A percentile compares a stretch with the other conserved stretches of the same genome.
phyloP scores from a whole-genome alignment of 2,329 filamentous ascomycete species.

The Fusarium nurragi region DNA sequence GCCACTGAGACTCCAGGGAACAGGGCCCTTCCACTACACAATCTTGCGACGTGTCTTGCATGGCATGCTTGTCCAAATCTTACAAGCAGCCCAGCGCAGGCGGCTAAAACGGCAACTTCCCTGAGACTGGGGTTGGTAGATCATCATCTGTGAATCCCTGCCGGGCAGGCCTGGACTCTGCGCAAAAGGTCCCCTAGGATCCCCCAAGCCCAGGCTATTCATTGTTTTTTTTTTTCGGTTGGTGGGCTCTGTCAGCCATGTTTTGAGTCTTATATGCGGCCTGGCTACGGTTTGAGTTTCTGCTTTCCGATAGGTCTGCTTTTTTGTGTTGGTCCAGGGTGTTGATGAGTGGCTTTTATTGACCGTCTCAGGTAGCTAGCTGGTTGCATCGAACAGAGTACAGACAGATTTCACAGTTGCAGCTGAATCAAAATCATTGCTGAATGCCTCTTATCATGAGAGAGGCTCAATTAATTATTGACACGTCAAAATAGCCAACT shows the following conservation, averaged over 20 bases:
- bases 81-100: neutral
- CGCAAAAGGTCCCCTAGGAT: conserved; percentile 19
- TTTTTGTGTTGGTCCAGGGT: neutral
- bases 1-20: neutral
- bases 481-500: conserved; percentile 17
- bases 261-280: conserved; percentile 17
- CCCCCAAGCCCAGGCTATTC: neutral
- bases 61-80: conserved; percentile 7
- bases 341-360: neutral
- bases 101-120: conserved; percentile 31
- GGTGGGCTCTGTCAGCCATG: conserved; percentile 1
- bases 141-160: conserved; percentile 22
- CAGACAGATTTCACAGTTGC: neutral
- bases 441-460: conserved; percentile 20
- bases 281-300: neutral
- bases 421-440: neutral
- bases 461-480: conserved; percentile 29
- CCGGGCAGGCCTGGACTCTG: conserved; percentile 13
- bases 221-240: conserved; percentile 10
- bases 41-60: conserved; percentile 11
- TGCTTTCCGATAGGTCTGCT: conserved; percentile 10
- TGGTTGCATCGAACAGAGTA: neutral
- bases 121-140: conserved; percentile 16
- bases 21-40: neutral
- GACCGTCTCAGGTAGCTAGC: conserved; percentile 5